phyloP scores from a whole-genome alignment of 2,329 filamentous ascomycete species.

The Colletotrichum eleusines region DNA sequence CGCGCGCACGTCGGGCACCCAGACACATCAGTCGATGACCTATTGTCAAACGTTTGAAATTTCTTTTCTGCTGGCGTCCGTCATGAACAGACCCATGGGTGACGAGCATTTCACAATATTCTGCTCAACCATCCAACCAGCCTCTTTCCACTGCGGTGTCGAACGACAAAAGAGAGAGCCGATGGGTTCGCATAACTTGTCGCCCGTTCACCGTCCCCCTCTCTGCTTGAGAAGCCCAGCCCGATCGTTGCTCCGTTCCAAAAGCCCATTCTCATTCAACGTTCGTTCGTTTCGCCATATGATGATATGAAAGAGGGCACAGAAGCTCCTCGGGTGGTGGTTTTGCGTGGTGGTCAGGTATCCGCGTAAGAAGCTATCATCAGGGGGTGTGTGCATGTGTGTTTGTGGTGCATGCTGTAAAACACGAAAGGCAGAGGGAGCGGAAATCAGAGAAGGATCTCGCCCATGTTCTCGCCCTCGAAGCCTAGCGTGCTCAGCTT shows the following conservation, averaged over 20 bases:
- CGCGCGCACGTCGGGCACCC: neutral
- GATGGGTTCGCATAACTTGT: conserved; percentile 14
- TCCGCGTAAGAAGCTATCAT: neutral
- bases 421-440: neutral
- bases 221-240: conserved; percentile 40
- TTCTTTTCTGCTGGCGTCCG: conserved; percentile 37
- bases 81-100: conserved; percentile 25
- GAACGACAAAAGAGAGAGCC: conserved; percentile 21
- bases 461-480: conserved; percentile 85
- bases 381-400: too few relatives aligned
- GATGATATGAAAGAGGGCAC: neutral
- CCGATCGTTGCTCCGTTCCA: conserved; percentile 4
- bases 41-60: conserved; percentile 7
- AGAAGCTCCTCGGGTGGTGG: conserved; percentile 3
- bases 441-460: conserved; percentile 72
- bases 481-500: conserved; percentile 85
- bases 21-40: neutral
- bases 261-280: conserved; percentile 41
- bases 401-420: neutral
- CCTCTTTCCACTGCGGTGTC: conserved; percentile 31
- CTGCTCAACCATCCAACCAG: conserved; percentile 56
- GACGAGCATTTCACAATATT: conserved; percentile 74
- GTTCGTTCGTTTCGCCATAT: conserved; percentile 32
- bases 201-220: conserved; percentile 16
- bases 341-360: neutral